Evolutionary conservation across 495 filamentous ascomycete genomes (phyloP).

Genomic region (Penicillium atrosanguineum): DNA sequence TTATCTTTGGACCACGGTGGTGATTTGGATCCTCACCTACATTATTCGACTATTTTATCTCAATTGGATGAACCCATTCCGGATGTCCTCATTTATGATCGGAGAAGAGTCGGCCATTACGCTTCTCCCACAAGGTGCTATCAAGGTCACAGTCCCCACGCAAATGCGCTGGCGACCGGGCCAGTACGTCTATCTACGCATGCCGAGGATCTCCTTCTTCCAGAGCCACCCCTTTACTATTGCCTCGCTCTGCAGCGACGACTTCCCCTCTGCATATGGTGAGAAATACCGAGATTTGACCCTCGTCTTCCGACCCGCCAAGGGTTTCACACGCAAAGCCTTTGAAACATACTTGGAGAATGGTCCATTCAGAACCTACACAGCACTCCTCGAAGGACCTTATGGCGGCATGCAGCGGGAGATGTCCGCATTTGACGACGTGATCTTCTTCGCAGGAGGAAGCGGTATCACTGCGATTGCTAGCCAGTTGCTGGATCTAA

Average conservation of each 20-base stretch:
- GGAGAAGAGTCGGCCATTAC: conserved; percentile 88
- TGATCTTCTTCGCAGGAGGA: conserved; percentile 88
- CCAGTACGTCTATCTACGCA: conserved; percentile 90
- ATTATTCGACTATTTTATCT: conserved; percentile 66
- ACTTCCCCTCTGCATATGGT: conserved; percentile 86
- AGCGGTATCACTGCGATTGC: conserved; percentile 93
- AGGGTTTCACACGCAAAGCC: conserved; percentile 82
- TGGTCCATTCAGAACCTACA: conserved; percentile 82
- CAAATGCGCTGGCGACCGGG: conserved; percentile 91
- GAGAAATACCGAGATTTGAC: conserved; percentile 83
- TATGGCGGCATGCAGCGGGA: conserved; percentile 93
- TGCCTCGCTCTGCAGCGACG: conserved; percentile 79
- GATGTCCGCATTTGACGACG: conserved; percentile 88
- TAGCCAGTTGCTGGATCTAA: conserved; percentile 82
- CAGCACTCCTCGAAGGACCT: conserved; percentile 87
- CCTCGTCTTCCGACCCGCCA: conserved; percentile 86
- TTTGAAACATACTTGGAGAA: conserved; percentile 73
- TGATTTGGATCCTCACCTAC: conserved; percentile 71
- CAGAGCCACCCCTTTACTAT: conserved; percentile 97
- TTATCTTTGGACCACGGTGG: conserved; percentile 81
- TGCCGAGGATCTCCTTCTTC: conserved; percentile 85
- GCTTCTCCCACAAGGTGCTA: conserved; percentile 82
- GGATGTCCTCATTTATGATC: conserved; percentile 67
- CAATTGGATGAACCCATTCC: conserved; percentile 83
- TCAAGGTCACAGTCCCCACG: conserved; percentile 91